Evolutionary conservation across 192 early-diverging fungal genomes (phyloP), one percentile per base, ranked within the genome.

Genomic region (Backusella morwellensis): DNA sequence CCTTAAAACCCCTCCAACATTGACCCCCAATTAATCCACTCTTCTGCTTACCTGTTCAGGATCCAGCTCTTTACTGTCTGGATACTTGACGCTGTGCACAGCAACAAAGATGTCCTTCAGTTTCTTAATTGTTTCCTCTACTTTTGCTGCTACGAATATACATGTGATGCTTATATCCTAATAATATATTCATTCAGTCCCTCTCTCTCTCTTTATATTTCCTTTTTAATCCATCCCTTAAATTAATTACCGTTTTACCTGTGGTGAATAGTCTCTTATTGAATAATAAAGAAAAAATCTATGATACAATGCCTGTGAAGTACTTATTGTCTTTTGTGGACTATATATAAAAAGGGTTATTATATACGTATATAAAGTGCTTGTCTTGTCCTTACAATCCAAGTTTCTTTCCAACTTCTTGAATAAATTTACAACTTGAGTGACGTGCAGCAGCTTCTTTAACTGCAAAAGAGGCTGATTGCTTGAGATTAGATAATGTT

Each of bases 121-220:
- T 70, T 92, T 93, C 72, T 97, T 97, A 59, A 92, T 90, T 0
- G 94, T 95, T 66, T 97, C 95, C 68, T 97, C 94, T 72, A 95
- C 92, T 74, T 97, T 97, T 54, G 90, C 92, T 4, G 93, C 92
- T 1, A 95, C 92, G 79, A 95, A 93, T 26, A 95, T 75, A 73
- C 92, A 93, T 4, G 93, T 89, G 1, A 87, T 83, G 67, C 88
- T 85, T 40, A 93, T 75, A 76, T 90, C 87, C 85, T 89, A 50
- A 59, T 76, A 74, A 9, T 21, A 56, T 2, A 63, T 23, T 71
- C 19, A 9, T 34, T 68, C 34, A 32, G 26, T 36, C 1, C 14
- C 29, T 68, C 4, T 26, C 15, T 54, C 52, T 54, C n/a, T 54
- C 54, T 63, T 63, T 26, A 35, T 19, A 32, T 11, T 38, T 38